Evolutionary conservation across 2,329 filamentous ascomycete species (phyloP), one percentile per base, ranked within the genome.

Genomic region (Byssothecium circinans): DNA sequence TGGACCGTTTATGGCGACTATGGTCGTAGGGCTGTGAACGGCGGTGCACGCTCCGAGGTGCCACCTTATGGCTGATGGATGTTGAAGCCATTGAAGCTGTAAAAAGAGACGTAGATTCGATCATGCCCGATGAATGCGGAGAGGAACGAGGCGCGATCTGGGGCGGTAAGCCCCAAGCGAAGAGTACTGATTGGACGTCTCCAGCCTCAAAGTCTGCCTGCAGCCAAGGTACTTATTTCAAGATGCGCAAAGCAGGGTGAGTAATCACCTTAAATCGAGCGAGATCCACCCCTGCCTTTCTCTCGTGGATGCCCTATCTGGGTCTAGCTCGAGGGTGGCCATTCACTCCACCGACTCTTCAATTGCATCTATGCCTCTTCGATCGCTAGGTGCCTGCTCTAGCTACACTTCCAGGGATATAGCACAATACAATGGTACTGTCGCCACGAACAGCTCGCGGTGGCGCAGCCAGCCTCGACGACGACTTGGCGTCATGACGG

Each of bases 241-340:
- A 45, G 43, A 39, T 36, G 45, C 48, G 48, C 22, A 38, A 7
- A 17, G 22, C 12, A 18, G 22, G 33, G 34, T 50, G 41, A 43
- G 36, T 54, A 49, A 54, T 50, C 43, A 52, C 43, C 34, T 48
- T 50, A 50, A 52, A 39, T 43, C 34, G 8, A 39, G 33, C 33
- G 19, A 15, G 30, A 37, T 43, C 7, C 41, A 33, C 39, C 42
- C 43, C 38, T 32, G 29, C 20, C n/a, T 43, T 53, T 54, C 54
- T 37, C 38, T 44, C 8, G 19, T 33, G 38, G 6, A 54, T 42
- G 39, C 39, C 51, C 42, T 47, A 27, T 38, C 40, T 38, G 18
- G 43, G 49, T 15, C 33, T 57, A 57, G 54, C 38, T 44, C 40
- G 33, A 27, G 41, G 19, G 20, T 15, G 17, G 12, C 19, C 35